Evolutionary conservation across 2,329 filamentous ascomycete species (phyloP), one percentile per base, ranked within the genome.

Genomic region (Lachnellula suecica): DNA sequence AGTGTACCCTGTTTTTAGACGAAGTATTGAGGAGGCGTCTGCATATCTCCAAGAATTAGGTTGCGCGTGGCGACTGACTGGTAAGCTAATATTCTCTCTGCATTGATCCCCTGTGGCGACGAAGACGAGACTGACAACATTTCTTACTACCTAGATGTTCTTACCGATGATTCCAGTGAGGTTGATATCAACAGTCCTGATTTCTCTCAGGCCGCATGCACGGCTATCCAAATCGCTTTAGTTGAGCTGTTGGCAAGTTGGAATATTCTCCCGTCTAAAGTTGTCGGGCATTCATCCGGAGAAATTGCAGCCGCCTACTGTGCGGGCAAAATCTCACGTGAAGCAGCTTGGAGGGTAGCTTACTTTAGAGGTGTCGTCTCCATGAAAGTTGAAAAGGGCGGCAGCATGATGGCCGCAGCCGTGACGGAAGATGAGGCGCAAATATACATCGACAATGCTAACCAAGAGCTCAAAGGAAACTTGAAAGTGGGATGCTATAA

Each of bases 141-240:
- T 31, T 13, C 13, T 7, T 31, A 6, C n/a, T 22, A 40, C 11
- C 20, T 22, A 2, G 6, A 22, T 19, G 11, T 23, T n/a, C 17
- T 22, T 19, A 19, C 13, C n/a, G 37, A 40, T 19, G 11, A 19
- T 4, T 22, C 37, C n/a, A 40, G 37, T 19, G 37, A 40, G 22
- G 20, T 19, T 11, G 4, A 19, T 17, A 4, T 31, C 37, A 24
- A 29, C 4, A 20, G 35, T 10, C 29, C 51, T 4, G 40, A 48
- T 7, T 44, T 51, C 19, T 43, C 66, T 6, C 72, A 75, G 59
- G 71, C 74, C 51, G 61, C 71, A 66, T 74, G 69, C 53, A 75
- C 74, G 0, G 72, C 74, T 0, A 52, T 81, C 1, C 78, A 81
- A 58, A 62, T 81, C 13, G 49, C 69, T 1, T 60, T 79, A 2